Conservation (phyloP, 2,329 filamentous ascomycete species). For the Metarhizium humberi region DNA sequence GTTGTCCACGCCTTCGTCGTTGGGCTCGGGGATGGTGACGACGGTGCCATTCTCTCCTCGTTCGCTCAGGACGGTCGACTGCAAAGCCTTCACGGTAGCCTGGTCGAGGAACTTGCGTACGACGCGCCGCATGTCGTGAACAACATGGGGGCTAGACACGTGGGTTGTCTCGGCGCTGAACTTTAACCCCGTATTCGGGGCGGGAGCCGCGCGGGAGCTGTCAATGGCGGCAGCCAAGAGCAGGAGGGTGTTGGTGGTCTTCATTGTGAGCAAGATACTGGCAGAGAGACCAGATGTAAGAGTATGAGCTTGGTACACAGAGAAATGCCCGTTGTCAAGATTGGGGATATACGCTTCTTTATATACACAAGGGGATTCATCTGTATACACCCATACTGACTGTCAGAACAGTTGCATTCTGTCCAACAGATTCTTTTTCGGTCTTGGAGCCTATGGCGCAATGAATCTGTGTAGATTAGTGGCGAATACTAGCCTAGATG, state of each 20-base stretch:
- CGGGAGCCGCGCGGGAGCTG: background rate
- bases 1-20: conserved; percentile 3
- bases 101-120: background rate
- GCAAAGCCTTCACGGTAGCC: background rate
- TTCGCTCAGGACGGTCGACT: background rate
- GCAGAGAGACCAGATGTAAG: background rate
- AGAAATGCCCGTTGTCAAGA: background rate
- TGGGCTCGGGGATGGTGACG: conserved; percentile 3
- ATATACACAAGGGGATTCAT: too few species aligned
- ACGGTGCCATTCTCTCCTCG: background rate
- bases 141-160: background rate
- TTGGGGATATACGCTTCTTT: too few species aligned
- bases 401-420: too few species aligned
- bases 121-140: background rate
- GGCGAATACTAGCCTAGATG: background rate
- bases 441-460: too few species aligned
- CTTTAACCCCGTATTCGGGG: background rate
- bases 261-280: background rate
- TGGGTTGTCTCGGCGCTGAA: background rate
- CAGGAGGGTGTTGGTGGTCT: background rate
- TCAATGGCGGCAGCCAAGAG: background rate
- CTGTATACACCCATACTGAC: too few species aligned
- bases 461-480: background rate
- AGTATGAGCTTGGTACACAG: background rate
- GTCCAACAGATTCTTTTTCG: too few species aligned